Base-by-base conservation (phyloP, 106 monocot genomes). In the Dioscorea dumetorum region DNA sequence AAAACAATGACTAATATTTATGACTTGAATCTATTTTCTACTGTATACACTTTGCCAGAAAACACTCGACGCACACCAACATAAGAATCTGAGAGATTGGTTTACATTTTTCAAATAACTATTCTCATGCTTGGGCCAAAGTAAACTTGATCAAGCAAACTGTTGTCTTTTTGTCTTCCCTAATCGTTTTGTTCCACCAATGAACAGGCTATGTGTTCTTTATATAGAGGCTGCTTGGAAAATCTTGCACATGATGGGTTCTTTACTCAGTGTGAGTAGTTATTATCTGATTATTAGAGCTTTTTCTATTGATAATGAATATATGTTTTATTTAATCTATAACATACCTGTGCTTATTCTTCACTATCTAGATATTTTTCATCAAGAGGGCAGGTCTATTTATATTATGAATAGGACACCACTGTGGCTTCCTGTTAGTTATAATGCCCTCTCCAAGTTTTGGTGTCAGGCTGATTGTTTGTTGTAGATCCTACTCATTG, bases 191-290 rank as follows among this genome's bases (percentile, higher is more conserved):
- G 15, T 60, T 57, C 17, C 34, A 3, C 20, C 22, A 17, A 22
- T 58, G 21, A 54, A 23, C 83, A 92, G 92, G 73, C 57, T 67
- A 22, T 93, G 87, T 73, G 61, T 87, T 52, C 78, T 72, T 54
- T 77, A 81, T 76, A 82, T 99, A 72, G 79, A 83, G 28, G 74
- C 81, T 63, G 84, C 97, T 69, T 93, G 92, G n/a, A n/a, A n/a
- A n/a, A n/a, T n/a, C n/a, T n/a, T n/a, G n/a, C n/a, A n/a, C n/a
- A n/a, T n/a, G n/a, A 28, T 83, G 65, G 89, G 79, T 56, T 50
- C 28, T 49, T 76, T 57, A 58, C 84, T 93, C 24, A 84, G 73
- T 67, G 81, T 85, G 61, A 85, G 88, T 67, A 66, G 14, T 34
- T 34, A 3, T 34, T 7, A 34, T 34, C 34, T 34, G n/a, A n/a